A percentile compares a stretch with the other conserved stretches of the same genome.
Evolutionary conservation across 2,329 filamentous ascomycete genomes (phyloP).

Genomic region (Alternaria arborescens): DNA sequence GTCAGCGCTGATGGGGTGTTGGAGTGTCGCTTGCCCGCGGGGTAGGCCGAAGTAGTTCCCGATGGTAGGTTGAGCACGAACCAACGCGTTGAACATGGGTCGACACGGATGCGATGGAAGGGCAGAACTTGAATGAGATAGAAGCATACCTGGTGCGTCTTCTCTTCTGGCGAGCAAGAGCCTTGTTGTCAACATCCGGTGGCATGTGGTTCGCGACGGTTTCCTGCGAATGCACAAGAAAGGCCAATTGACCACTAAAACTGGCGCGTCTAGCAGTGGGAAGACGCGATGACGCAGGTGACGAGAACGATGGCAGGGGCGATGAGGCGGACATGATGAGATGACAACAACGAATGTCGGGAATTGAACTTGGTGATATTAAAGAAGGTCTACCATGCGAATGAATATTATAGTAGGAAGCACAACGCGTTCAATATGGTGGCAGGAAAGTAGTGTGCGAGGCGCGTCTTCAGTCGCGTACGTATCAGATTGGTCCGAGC

Average conservation of each 20-base stretch:
- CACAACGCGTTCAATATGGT: constrained; percentile 32
- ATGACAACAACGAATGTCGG: not conserved
- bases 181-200: constrained; percentile 67
- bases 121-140: constrained; percentile 16
- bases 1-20: constrained; percentile 39
- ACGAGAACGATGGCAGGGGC: constrained; percentile 39
- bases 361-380: not conserved
- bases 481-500: constrained; percentile 23
- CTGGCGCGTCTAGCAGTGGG: constrained; percentile 39
- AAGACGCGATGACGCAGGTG: constrained; percentile 29
- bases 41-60: constrained; percentile 30
- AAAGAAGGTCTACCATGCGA: constrained; percentile 21
- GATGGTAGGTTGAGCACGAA: constrained; percentile 33
- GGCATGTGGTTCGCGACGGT: constrained; percentile 65
- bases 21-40: constrained; percentile 31
- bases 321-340: constrained; percentile 34
- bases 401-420: constrained; percentile 19
- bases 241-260: constrained; percentile 56
- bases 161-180: constrained; percentile 67
- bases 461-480: constrained; percentile 25
- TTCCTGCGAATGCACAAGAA: constrained; percentile 67
- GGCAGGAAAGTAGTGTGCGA: constrained; percentile 36
- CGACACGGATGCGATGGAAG: constrained; percentile 27
- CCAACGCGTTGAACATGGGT: constrained; percentile 41
- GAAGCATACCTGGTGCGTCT: constrained; percentile 66